phyloP scores from a whole-genome alignment of 495 filamentous ascomycete species.

The Penicillium malachiteum region DNA sequence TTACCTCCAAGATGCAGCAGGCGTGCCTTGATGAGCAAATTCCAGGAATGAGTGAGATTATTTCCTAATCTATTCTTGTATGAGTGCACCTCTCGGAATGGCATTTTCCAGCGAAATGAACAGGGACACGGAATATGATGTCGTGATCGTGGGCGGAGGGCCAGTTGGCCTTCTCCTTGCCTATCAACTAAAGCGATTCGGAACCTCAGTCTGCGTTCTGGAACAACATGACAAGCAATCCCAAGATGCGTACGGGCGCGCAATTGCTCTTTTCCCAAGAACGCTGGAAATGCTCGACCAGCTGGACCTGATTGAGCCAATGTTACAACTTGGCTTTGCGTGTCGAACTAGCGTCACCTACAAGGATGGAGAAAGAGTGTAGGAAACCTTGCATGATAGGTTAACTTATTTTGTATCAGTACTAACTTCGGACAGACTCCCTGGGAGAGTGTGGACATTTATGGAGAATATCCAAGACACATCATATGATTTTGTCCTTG shows the following conservation, averaged over 20 bases:
- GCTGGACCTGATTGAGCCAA: constrained; percentile 41
- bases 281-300: constrained; percentile 50
- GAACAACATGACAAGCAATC: constrained; percentile 41
- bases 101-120: background rate
- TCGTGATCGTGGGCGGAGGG: constrained; percentile 74
- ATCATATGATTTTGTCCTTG: no score
- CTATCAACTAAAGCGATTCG: constrained; percentile 31
- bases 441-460: no score
- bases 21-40: no score
- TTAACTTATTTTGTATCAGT: background rate
- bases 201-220: no score
- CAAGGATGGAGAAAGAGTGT: constrained; percentile 29
- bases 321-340: constrained; percentile 52
- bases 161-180: constrained; percentile 70
- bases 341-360: constrained; percentile 40
- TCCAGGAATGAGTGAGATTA: no score
- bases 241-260: constrained; percentile 43
- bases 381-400: background rate
- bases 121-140: constrained; percentile 28
- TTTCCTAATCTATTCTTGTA: no score
- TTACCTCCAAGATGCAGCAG: no score
- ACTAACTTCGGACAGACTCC: no score
- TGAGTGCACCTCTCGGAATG: no score
- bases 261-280: constrained; percentile 45
- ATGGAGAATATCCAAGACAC: no score